Base-by-base conservation (phyloP, 495 filamentous ascomycete genomes). In the Jackrogersella multiformis region DNA sequence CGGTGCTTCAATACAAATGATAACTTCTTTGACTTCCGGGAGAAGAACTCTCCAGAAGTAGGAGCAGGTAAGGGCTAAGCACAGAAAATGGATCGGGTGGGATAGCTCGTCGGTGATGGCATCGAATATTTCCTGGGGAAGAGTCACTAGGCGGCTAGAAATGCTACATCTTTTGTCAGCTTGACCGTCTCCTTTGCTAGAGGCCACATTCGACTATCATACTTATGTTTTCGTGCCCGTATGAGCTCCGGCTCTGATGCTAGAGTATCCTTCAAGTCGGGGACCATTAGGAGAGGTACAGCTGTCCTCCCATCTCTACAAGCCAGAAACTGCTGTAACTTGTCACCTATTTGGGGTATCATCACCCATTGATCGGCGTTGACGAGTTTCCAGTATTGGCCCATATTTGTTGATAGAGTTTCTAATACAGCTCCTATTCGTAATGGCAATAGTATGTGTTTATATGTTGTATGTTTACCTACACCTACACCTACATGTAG, bases 1-100 rank as follows among this genome's bases (percentile, higher is more conserved):
- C n/a, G 54, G 54, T 45, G 54, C 54, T 34, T n/a, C 1, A 5
- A 57, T 32, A 32, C n/a, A 23, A 15, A 24, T 26, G 15, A 46
- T 35, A 2, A 26, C 26, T 35, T 34, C 30, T 24, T 16, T 57
- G 5, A 35, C 39, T 18, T 10, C 39, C 8, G 54, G 54, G 38
- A 45, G 54, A 57, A 57, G 54, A 35, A 30, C 26, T 21, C 54
- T 32, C 54, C 54, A 57, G 28, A 57, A 12, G 20, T 57, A 57
- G 16, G 54, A 57, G 18, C 54, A 57, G 18, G 54, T 45, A 23
- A 57, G n/a, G 20, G 54, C 23, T 45, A 57, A n/a, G 54, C 18
- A 45, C 8, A 45, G 16, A 12, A 45, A 3, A 8, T 5, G 5
- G 20, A 45, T 21, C 21, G 41, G 16, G 41, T 21, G 5, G 1